Base-by-base conservation (phyloP, 2,329 filamentous ascomycete species). In the Dactylellina cionopaga region DNA sequence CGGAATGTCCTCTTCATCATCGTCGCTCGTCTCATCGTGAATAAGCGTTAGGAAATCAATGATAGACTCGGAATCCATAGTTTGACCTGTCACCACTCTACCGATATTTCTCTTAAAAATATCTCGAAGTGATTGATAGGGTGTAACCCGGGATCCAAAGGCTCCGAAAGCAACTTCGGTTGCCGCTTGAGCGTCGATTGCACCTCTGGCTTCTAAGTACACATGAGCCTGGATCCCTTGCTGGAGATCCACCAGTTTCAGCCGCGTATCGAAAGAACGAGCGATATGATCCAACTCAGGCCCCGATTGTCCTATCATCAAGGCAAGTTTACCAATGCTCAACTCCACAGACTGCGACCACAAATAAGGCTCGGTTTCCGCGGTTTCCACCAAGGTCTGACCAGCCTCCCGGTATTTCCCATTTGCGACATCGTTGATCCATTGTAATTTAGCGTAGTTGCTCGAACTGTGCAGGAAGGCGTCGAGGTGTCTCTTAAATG, bases 271-370 rank as follows among this genome's bases (percentile, higher is more conserved):
- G 41, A 90, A 84, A 46, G 84, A 83, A 11, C 81, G 81, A 10
- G 87, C 78, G 47, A 81, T 80, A 41, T 81, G 80, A 27, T 85
- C 81, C 27, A 71, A 33, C 29, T 54, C 58, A 3, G 81, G 81
- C 56, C 73, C 80, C 77, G 37, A 79, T 77, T 74, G 84, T 81
- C 63, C 83, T 79, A 58, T 79, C 77, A 60, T 81, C 78, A 52
- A 78, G 13, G 89, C 87, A 47, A 99, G 84, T 80, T 97, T 98
- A 33, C 91, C 90, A 37, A 99, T 84, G 70, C 92, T 96, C 24
- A 98, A 83, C 80, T 98, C 90, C 31, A 96, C 91, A 80, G 96
- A 95, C 82, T 96, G 96, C 81, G 88, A 92, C 94, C 94, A 98
- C 2, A 95, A 82, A 76, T 93, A 90, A 56, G 87, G 86, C 79